phyloP scores from a whole-genome alignment of 2,329 filamentous ascomycete genomes.

The Aspergillus thermomutatus region DNA sequence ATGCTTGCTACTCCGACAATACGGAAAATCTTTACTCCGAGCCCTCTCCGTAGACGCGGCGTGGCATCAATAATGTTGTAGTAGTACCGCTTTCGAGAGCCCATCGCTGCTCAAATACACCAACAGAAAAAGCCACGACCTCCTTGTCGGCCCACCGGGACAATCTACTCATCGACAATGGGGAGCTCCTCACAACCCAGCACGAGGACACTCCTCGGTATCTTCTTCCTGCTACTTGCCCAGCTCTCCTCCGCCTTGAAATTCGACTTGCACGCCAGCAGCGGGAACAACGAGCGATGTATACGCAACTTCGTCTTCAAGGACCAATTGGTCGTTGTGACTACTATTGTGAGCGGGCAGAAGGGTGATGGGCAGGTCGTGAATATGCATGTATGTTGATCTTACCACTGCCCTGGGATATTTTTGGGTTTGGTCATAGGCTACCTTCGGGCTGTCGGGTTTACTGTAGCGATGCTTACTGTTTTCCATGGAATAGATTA shows the following conservation, averaged over 20 bases:
- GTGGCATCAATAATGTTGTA: constrained; percentile 35
- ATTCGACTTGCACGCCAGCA: constrained; percentile 78
- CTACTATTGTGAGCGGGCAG: constrained; percentile 77
- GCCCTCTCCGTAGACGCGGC: constrained; percentile 27
- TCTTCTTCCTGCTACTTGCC: constrained; percentile 34
- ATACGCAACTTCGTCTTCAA: constrained; percentile 92
- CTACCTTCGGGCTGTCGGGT: neutral
- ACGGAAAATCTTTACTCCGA: constrained; percentile 31
- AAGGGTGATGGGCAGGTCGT: constrained; percentile 89
- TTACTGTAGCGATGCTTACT: constrained; percentile 6
- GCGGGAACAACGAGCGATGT: constrained; percentile 74
- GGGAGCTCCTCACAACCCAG: constrained; percentile 24
- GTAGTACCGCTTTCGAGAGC: constrained; percentile 23
- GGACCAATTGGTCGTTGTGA: constrained; percentile 94
- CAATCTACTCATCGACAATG: constrained; percentile 24
- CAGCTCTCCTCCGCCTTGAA: constrained; percentile 66
- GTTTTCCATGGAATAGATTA: constrained; percentile 61
- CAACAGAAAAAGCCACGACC: constrained; percentile 7
- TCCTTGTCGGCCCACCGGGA: constrained; percentile 11
- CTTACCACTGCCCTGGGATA: neutral
- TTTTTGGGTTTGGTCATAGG: constrained; percentile 6
- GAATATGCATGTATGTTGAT: constrained; percentile 75
- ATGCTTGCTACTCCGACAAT: neutral
- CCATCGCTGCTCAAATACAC: constrained; percentile 6
- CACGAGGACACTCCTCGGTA: constrained; percentile 28